Conservation (phyloP, 495 filamentous ascomycete genomes). For the Trichoderma virens region DNA sequence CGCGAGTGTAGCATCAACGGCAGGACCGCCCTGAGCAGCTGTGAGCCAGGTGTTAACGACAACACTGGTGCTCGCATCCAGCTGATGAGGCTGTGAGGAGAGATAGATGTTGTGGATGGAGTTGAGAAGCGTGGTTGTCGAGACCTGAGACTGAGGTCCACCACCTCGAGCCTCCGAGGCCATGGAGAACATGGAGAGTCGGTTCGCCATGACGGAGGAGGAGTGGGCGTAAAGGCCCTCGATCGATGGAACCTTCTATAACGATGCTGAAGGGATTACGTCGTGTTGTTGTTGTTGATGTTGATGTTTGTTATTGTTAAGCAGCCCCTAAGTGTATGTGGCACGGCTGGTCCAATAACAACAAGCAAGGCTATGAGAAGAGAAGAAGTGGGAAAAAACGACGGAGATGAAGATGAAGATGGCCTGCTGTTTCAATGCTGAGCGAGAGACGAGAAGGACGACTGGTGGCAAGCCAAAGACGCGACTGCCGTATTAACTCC, state of each 20-base stretch:
- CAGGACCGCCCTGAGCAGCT: conserved; percentile 55
- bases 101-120: conserved; percentile 83
- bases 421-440: background rate
- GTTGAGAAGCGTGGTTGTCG: conserved; percentile 87
- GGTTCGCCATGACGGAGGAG: conserved; percentile 49
- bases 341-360: background rate
- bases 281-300: background rate
- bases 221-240: conserved; percentile 11
- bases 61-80: conserved; percentile 86
- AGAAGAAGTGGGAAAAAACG: background rate
- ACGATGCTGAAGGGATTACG: background rate
- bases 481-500: background rate
- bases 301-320: background rate
- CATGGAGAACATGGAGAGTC: conserved; percentile 81
- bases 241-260: background rate
- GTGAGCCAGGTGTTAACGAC: conserved; percentile 95
- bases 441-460: background rate
- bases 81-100: conserved; percentile 67
- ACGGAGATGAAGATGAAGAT: background rate
- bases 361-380: conserved; percentile 3
- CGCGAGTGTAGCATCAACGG: conserved; percentile 71
- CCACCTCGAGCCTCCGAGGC: conserved; percentile 56
- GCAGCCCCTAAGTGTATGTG: background rate
- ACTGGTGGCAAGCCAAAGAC: background rate
- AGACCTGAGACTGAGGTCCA: conserved; percentile 69